These are phyloP conservation scores for Apophysomyces ossiformis DNA, from an alignment of 371 early-diverging fungal genomes.

Conservation along the genomic window DNA sequence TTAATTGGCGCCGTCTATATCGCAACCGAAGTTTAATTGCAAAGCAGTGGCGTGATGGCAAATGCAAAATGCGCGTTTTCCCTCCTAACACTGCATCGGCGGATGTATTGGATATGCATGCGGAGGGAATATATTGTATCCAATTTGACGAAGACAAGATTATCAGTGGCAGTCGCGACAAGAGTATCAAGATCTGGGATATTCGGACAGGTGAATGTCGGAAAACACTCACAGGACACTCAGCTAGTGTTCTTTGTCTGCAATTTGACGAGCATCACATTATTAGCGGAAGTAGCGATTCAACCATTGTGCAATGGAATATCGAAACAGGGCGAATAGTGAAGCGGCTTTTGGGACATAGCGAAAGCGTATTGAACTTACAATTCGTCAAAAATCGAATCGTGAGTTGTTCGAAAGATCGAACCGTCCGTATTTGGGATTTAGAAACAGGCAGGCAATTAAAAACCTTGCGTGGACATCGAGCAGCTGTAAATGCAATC, in stretches of 20 bases:
- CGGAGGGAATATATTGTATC: slow-evolving; percentile 91
- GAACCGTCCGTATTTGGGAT: slow-evolving; percentile 83
- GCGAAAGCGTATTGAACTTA: slow-evolving; percentile 71
- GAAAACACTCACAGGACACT: slow-evolving; percentile 74
- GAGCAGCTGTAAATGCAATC: slow-evolving; percentile 82
- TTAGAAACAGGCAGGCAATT: slow-evolving; percentile 53
- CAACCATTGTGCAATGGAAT: slow-evolving; percentile 80
- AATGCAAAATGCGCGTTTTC: slow-evolving; percentile 58
- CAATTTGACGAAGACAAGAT: slow-evolving; percentile 77
- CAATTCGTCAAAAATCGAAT: slow-evolving; percentile 66
- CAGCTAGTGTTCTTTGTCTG: slow-evolving; percentile 82
- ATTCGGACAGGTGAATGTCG: slow-evolving; percentile 61
- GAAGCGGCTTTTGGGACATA: slow-evolving; percentile 64
- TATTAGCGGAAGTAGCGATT: slow-evolving; percentile 86
- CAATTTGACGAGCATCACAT: slow-evolving; percentile 77
- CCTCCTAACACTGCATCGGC: slow-evolving; percentile 32
- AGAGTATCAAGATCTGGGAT: slow-evolving; percentile 85
- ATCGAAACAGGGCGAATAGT: slow-evolving; percentile 68
- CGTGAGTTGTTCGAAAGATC: slow-evolving; percentile 89
- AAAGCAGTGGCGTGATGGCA: slow-evolving; percentile 72
- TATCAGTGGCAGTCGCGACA: slow-evolving; percentile 86
- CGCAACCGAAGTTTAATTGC: slow-evolving; percentile 60
- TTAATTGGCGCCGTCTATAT: slow-evolving; percentile 76
- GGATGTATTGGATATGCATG: slow-evolving; percentile 64
- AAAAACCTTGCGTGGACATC: slow-evolving; percentile 55